Conservation (phyloP, 2,329 filamentous ascomycete genomes). For the Teratosphaeria nubilosa region DNA sequence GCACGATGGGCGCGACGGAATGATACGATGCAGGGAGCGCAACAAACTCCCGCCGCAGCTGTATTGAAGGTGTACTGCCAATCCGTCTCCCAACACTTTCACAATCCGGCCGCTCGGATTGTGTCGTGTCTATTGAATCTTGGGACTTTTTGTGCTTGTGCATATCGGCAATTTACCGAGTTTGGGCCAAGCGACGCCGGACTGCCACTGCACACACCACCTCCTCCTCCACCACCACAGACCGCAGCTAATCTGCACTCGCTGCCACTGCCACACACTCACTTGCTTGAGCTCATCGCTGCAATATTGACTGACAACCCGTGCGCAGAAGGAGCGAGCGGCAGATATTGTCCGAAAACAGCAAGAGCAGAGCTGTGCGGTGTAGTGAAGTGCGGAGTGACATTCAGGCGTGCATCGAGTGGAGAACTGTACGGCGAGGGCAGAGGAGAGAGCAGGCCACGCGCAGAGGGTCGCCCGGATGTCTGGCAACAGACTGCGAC, state of each 20-base stretch:
- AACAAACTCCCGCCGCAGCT: not conserved
- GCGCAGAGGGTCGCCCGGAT: constrained; percentile 1
- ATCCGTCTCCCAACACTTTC: not conserved
- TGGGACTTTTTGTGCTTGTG: not conserved
- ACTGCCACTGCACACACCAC: not conserved
- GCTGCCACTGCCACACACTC: not conserved
- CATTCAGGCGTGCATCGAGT: not conserved
- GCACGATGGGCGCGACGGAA: not conserved
- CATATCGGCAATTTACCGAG: not conserved
- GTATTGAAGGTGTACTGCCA: not conserved
- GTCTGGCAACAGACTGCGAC: constrained; percentile 1
- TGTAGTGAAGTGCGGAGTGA: not conserved
- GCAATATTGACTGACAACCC: not conserved
- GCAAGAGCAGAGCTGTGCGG: not conserved
- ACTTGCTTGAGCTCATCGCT: not conserved
- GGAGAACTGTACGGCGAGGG: not conserved
- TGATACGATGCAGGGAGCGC: not conserved
- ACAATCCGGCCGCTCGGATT: not conserved
- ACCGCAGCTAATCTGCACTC: not conserved
- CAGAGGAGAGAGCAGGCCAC: not conserved
- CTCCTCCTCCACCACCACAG: not conserved
- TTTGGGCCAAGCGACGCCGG: not conserved
- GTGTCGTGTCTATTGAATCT: not conserved
- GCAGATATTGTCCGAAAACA: not conserved
- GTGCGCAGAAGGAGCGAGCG: not conserved